A percentile compares a stretch with the other conserved stretches of the same genome.
phyloP scores from a whole-genome alignment of 257 asterid species.

The Solanum sitiens region DNA sequence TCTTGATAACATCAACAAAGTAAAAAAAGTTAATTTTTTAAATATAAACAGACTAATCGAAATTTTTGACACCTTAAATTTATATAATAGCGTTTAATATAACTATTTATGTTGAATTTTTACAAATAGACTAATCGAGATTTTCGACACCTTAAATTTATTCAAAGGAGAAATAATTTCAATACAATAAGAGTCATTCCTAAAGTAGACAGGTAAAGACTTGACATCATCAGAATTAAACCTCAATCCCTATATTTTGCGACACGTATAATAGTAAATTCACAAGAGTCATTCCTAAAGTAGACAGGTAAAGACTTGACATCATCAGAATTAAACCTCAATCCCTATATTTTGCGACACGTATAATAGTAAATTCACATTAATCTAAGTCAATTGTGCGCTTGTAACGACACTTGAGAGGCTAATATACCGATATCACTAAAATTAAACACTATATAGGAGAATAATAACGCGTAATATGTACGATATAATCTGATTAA shows the following conservation, averaged over 20 bases:
- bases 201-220: no score
- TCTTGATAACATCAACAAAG: neutral
- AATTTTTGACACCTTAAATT: no score
- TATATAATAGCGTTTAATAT: no score
- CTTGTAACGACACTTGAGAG: neutral
- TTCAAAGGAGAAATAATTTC: neutral
- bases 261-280: no score
- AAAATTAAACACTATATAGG: neutral
- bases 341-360: neutral
- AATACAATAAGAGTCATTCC: neutral
- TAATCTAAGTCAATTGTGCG: neutral
- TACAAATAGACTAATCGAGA: no score
- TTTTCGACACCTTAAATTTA: neutral
- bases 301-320: no score
- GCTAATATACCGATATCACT: neutral
- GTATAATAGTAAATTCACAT: neutral
- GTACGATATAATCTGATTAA: neutral
- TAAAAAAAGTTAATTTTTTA: neutral
- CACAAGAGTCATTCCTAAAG: no score
- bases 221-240: no score
- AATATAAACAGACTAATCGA: neutral
- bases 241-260: no score
- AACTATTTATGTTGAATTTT: no score
- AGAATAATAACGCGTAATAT: neutral
- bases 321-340: no score